Evolutionary conservation across 495 filamentous ascomycete species (phyloP).

Genomic region (Margaritispora aquatica): DNA sequence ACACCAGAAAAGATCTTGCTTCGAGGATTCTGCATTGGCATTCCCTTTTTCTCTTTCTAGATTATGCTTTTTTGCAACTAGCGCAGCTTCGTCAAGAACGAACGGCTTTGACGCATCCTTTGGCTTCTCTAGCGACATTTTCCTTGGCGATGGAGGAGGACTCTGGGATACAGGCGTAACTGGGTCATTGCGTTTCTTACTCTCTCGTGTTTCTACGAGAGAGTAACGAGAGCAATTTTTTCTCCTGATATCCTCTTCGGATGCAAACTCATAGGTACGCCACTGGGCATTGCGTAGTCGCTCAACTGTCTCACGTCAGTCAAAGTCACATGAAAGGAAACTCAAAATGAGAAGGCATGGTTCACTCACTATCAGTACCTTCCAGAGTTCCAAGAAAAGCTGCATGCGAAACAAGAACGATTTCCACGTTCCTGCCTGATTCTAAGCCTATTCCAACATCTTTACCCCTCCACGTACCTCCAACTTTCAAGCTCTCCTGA

Average conservation of each 20-base stretch:
- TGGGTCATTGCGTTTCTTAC: neutral
- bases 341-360: neutral
- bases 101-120: neutral
- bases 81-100: neutral
- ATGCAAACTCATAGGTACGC: neutral
- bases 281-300: neutral
- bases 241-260: neutral
- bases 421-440: constrained; percentile 1
- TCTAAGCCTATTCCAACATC: neutral
- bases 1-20: neutral
- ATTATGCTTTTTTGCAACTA: neutral
- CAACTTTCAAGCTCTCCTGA: neutral
- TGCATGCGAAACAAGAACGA: constrained; percentile 5
- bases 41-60: neutral
- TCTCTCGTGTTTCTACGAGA: neutral
- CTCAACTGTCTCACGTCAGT: neutral
- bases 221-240: neutral
- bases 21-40: neutral
- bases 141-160: neutral
- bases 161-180: neutral
- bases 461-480: neutral
- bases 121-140: neutral
- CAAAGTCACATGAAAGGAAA: neutral
- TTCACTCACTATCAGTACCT: neutral
- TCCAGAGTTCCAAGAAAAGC: neutral